Base-by-base conservation (phyloP, 73 alveolate species). In the Tetrahymena thermophila region DNA sequence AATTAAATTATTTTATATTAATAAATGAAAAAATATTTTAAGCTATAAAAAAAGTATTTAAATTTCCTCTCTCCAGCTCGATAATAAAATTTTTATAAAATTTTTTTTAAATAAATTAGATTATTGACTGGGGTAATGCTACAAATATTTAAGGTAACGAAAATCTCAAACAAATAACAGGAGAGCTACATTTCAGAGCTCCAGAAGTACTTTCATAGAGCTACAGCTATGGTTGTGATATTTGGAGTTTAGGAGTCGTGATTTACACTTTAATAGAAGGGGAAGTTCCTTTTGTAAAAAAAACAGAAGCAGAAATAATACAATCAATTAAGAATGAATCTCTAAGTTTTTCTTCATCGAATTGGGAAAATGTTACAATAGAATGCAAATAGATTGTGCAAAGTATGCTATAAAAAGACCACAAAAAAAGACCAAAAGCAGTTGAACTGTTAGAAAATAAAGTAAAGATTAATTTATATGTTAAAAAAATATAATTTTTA, bases 161-260 rank as follows among this genome's bases (percentile, higher is more conserved):
- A 15, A 94, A 94, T 43, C 38, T 94, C 2, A 94, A 94, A 35
- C 38, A 85, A 35, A 43, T 55, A 5, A 94, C 38, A 15, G 97
- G 97, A 16, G 94, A 96, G 15, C 95, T 94, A 28, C 37, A 42
- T 14, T 96, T 94, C 89, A 35, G 85, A 34, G 96, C 97, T 34
- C 97, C 97, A 23, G 97, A 96, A 85, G 96, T 96, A 5, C 35
- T 94, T 13, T 38, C 42, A 19, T 94, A 96, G 0, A 21, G n/a
- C 34, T 96, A 96, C 56, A 42, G 40, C 94, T 89, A 40, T 23
- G 50, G 84, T 37, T 94, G 97, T 94, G 97, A 96, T 85, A 43
- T 96, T 35, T 96, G 97, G 97, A 96, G 97, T 96, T 95, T 96
- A 37, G 97, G 97, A 28, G 96, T 96, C 0, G 34, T 94, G 31